These are phyloP conservation scores for Penicillium herquei DNA, from an alignment of 495 filamentous ascomycete genomes.

Conservation along the genomic window DNA sequence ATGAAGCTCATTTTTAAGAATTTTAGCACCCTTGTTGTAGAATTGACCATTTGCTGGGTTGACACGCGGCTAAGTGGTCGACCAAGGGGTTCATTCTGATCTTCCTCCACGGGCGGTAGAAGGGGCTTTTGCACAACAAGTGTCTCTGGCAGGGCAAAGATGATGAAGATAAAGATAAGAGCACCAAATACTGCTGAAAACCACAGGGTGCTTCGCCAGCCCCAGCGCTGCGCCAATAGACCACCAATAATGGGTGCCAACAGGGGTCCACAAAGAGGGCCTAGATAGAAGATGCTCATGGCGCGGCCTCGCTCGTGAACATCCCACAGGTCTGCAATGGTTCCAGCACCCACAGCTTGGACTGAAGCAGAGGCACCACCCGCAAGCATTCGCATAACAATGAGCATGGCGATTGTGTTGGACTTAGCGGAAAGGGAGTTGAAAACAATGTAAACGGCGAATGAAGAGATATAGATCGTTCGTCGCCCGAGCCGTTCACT, in stretches of 20 bases:
- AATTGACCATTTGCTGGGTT: constrained; percentile 59
- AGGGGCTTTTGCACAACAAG: constrained; percentile 33
- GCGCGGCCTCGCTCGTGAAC: constrained; percentile 72
- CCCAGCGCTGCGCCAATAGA: constrained; percentile 63
- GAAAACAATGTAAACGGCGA: constrained; percentile 76
- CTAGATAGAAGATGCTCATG: constrained; percentile 94
- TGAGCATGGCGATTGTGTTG: constrained; percentile 77
- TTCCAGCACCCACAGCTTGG: constrained; percentile 90
- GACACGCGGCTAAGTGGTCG: constrained; percentile 55
- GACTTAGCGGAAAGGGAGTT: constrained; percentile 70
- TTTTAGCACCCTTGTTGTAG: constrained; percentile 51
- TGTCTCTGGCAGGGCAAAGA: constrained; percentile 73
- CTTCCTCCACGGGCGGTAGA: constrained; percentile 8
- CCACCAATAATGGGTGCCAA: constrained; percentile 88
- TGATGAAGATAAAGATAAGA: constrained; percentile 56
- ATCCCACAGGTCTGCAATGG: constrained; percentile 92
- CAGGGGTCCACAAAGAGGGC: constrained; percentile 82
- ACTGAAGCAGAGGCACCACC: constrained; percentile 86
- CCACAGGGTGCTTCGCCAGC: constrained; percentile 87
- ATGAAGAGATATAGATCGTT: constrained; percentile 82
- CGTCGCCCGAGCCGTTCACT: constrained; percentile 80
- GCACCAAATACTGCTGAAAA: constrained; percentile 79
- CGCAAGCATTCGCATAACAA: constrained; percentile 77
- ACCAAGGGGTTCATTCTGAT: constrained; percentile 18
- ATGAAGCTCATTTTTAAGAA: constrained; percentile 66